Evolutionary conservation across 371 early-diverging fungal species (phyloP).

Genomic region (Thermomucor indicae-seudaticae): DNA sequence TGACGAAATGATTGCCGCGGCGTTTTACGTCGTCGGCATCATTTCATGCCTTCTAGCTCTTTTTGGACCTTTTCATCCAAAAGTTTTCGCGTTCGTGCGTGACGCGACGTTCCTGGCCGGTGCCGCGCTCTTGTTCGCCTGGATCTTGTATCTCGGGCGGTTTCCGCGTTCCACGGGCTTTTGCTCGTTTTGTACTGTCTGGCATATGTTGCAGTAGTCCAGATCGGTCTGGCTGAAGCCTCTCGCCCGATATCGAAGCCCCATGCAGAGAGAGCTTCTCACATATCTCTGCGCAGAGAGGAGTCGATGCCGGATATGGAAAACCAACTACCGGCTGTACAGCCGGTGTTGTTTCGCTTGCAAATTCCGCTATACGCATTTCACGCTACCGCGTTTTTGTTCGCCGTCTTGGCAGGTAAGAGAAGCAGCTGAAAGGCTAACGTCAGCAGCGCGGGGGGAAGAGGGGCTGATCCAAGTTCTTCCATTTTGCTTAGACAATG

Average conservation of each 20-base stretch:
- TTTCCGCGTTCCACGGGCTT: conserved; percentile 58
- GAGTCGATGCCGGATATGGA: conserved; percentile 2
- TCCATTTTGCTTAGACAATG: conserved; percentile 21
- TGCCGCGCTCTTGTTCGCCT: conserved; percentile 53
- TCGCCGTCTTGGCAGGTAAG: conserved; percentile 28
- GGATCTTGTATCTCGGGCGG: conserved; percentile 57
- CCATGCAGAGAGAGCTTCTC: conserved; percentile 11
- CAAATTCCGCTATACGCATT: conserved; percentile 35
- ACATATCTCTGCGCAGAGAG: neutral
- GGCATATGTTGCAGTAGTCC: conserved; percentile 51
- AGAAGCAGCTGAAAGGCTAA: too few relatives aligned
- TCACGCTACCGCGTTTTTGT: conserved; percentile 28
- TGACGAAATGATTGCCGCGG: conserved; percentile 79
- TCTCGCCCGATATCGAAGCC: conserved; percentile 31
- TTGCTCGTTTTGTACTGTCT: conserved; percentile 51
- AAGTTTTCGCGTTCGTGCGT: conserved; percentile 59
- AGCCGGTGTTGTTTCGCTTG: conserved; percentile 35
- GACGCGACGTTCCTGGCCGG: conserved; percentile 70
- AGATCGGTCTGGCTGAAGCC: conserved; percentile 24
- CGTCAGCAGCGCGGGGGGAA: neutral
- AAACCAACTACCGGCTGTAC: conserved; percentile 8
- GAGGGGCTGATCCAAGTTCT: neutral
- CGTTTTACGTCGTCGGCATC: conserved; percentile 69
- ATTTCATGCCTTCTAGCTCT: conserved; percentile 76
- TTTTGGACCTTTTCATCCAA: conserved; percentile 61